Conservation (phyloP, 805 yeast species). For the Lipomyces sp. region DNA sequence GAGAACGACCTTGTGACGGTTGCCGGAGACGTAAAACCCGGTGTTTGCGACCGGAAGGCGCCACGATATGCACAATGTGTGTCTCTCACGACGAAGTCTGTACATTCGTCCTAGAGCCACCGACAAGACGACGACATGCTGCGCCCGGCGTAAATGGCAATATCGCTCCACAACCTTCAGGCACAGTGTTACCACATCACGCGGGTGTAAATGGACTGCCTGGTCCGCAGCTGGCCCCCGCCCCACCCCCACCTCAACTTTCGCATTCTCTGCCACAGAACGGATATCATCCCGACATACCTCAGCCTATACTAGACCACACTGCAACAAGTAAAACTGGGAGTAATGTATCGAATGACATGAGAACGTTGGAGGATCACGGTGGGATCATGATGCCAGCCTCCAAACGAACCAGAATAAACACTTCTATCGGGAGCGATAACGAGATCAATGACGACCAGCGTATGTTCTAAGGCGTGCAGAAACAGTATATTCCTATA, state of each 20-base stretch:
- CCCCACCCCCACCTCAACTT: conserved; percentile 5
- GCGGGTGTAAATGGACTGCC: background rate
- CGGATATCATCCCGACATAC: background rate
- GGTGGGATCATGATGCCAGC: conserved; percentile 1
- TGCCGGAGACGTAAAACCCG: conserved; percentile 49
- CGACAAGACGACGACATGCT: conserved; percentile 30
- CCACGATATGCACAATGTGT: conserved; percentile 44
- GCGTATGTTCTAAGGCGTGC: background rate
- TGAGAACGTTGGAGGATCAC: conserved; percentile 8
- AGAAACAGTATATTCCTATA: background rate
- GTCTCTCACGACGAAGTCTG: conserved; percentile 44
- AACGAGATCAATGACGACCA: conserved; percentile 22
- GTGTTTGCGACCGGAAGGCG: conserved; percentile 42
- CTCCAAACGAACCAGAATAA: background rate
- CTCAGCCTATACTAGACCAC: background rate
- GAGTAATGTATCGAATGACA: background rate
- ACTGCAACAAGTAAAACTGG: background rate
- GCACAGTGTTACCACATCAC: background rate
- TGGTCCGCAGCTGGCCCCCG: background rate
- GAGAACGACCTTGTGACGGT: conserved; percentile 48
- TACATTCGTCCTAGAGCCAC: conserved; percentile 43
- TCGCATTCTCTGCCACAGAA: background rate
- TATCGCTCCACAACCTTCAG: background rate
- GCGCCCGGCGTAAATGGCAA: background rate
- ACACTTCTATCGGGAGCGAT: background rate